These are phyloP conservation scores for Podaxis carcinomalis DNA, from an alignment of 768 basidiomycete species.

Conservation along the genomic window DNA sequence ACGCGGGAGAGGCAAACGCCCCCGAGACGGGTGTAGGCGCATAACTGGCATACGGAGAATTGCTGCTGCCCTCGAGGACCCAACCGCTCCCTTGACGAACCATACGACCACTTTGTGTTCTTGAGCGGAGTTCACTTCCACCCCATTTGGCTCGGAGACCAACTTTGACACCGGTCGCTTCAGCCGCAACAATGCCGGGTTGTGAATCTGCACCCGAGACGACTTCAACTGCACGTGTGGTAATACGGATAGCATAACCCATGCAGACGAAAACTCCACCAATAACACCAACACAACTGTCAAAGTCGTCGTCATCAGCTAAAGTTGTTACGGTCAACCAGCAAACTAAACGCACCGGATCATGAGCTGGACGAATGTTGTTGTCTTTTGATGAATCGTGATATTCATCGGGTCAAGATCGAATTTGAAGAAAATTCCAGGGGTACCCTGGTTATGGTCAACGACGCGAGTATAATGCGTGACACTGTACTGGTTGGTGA, in stretches of 20 bases:
- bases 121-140: constrained; percentile 58
- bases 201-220: constrained; percentile 51
- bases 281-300: constrained; percentile 79
- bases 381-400: constrained; percentile 86
- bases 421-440: constrained; percentile 98
- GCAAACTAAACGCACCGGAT: constrained; percentile 44
- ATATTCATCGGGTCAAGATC: constrained; percentile 89
- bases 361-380: constrained; percentile 72
- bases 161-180: constrained; percentile 52
- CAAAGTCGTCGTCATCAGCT: constrained; percentile 19
- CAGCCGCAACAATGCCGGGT: constrained; percentile 56
- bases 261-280: constrained; percentile 88
- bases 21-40: constrained; percentile 27
- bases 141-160: constrained; percentile 64
- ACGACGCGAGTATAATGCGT: constrained; percentile 85
- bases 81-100: constrained; percentile 57
- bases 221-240: constrained; percentile 60
- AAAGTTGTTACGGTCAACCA: not conserved
- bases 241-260: constrained; percentile 68
- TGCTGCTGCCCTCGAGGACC: constrained; percentile 47
- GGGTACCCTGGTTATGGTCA: constrained; percentile 72
- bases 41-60: constrained; percentile 32
- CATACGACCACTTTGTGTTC: constrained; percentile 40
- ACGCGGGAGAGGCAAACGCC: constrained; percentile 20
- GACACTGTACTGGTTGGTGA: constrained; percentile 89